phyloP scores from a whole-genome alignment of 164 flowering plant genomes.

The Buxus sempervirens region DNA sequence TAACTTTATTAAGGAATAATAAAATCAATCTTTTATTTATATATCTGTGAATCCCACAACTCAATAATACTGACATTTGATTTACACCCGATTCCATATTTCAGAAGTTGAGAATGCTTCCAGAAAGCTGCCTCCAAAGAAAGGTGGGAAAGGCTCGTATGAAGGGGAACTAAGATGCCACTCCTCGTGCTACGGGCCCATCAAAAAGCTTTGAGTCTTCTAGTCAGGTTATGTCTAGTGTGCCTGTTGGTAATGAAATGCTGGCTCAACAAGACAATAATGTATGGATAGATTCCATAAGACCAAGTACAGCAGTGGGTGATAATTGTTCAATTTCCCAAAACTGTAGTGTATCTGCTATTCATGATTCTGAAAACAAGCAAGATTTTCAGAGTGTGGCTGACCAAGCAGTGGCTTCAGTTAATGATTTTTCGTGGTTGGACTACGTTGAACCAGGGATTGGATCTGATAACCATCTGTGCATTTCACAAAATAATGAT shows the following conservation, averaged over 20 bases:
- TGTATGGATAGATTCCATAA: conserved; percentile 18
- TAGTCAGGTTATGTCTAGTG: conserved; percentile 15
- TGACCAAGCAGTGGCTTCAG: neutral
- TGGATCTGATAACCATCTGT: neutral
- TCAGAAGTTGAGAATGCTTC: too few species aligned
- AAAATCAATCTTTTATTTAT: too few species aligned
- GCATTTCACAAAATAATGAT: neutral
- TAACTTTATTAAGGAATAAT: too few species aligned
- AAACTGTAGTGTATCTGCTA: neutral
- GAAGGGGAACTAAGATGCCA: conserved; percentile 34
- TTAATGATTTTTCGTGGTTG: conserved; percentile 15
- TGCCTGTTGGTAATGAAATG: conserved; percentile 23
- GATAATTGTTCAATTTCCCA: neutral
- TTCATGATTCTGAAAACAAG: neutral
- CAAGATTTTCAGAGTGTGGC: conserved; percentile 25
- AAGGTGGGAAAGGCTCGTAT: conserved; percentile 38
- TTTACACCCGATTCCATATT: too few species aligned
- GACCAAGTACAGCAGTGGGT: neutral
- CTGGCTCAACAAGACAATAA: conserved; percentile 5
- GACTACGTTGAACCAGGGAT: conserved; percentile 7
- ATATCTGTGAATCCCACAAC: too few species aligned
- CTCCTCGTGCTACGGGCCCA: conserved; percentile 17
- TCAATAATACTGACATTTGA: too few species aligned
- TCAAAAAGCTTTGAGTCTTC: conserved; percentile 29
- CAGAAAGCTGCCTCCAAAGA: conserved; percentile 52